Conservation (phyloP, 2,329 filamentous ascomycete genomes). For the Colletotrichum sublineola region DNA sequence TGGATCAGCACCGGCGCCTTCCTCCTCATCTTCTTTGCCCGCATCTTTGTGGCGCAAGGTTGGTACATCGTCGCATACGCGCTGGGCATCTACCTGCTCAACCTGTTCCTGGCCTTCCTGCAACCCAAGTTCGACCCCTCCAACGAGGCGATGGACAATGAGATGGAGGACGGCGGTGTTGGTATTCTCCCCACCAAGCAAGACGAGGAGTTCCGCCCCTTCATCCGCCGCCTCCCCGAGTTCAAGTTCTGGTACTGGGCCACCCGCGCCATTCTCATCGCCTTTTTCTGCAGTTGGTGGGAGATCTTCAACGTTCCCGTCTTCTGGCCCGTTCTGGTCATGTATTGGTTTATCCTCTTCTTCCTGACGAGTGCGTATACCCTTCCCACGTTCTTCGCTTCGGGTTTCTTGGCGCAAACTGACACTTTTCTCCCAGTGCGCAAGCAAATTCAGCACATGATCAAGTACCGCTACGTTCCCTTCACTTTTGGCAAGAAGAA, state of each 20-base stretch:
- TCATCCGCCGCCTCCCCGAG: conserved; percentile 94
- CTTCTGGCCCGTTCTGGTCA: conserved; percentile 98
- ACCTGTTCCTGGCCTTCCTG: conserved; percentile 98
- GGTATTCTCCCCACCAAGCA: conserved; percentile 91
- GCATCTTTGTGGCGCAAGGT: conserved; percentile 92
- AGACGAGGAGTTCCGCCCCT: conserved; percentile 97
- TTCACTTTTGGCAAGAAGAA: conserved; percentile 92
- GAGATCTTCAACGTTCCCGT: conserved; percentile 95
- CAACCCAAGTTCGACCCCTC: conserved; percentile 99
- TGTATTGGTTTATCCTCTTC: conserved; percentile 99
- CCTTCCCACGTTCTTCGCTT: conserved; percentile 15
- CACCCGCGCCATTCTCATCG: conserved; percentile 86
- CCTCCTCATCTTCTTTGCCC: conserved; percentile 85
- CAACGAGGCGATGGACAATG: conserved; percentile 89
- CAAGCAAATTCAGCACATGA: conserved; percentile 99
- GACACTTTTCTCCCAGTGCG: conserved; percentile 74
- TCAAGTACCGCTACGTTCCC: conserved; percentile 98
- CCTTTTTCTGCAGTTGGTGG: conserved; percentile 92
- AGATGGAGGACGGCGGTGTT: conserved; percentile 92
- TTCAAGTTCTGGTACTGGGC: conserved; percentile 99
- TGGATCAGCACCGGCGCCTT: conserved; percentile 86
- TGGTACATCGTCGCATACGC: conserved; percentile 99
- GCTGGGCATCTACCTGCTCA: conserved; percentile 97
- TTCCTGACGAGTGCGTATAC: conserved; percentile 87
- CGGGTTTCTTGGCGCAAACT: conserved; percentile 9